Evolutionary conservation across 495 filamentous ascomycete genomes (phyloP), one percentile per base, ranked within the genome.

Genomic region (Aspergillus affinis): DNA sequence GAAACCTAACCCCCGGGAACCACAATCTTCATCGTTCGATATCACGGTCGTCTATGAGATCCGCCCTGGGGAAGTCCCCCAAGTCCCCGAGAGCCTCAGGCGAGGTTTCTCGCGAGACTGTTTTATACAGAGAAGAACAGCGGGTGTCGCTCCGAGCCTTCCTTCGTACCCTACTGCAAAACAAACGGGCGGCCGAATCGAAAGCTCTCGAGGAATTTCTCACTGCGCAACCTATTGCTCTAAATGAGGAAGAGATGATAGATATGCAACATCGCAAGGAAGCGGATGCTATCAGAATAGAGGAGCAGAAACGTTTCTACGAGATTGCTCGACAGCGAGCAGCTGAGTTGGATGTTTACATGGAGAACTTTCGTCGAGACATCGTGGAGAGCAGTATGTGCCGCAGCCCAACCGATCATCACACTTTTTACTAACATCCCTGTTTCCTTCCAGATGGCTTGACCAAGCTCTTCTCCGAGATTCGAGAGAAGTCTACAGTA

Each of bases 221-320:
- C 48, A 89, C 88, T 4, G 71, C 72, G 0, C 70, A 88, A 6
- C 86, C 91, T 1, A 81, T 93, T 27, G 82, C 76, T 6, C 76
- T 89, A 17, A 93, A 86, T 30, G 88, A 93, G 61, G 92, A 94
- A 60, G 95, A 98, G 70, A 69, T 84, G 26, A 78, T 87, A 8
- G 95, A 98, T 72, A 90, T 96, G 46, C 64, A 84, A 20, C 78
- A 83, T 54, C 82, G 94, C 26, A 96, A 92, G 66, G 84, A 81
- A 4, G 89, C 95, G 79, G 94, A 98, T 69, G 85, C 90, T 65
- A 87, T 90, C 64, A 83, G 94, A 26, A 83, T 98, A 23, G 89
- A 95, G 66, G 94, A 98, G 73, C 94, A 98, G 71, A 88, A 84
- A 72, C 83, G 83, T 55, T 98, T 98, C 72, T 98, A 96, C 76